These are phyloP conservation scores for Cryphonectria carpinicola DNA, from an alignment of 2,329 filamentous ascomycete species.

Conservation along the genomic window DNA sequence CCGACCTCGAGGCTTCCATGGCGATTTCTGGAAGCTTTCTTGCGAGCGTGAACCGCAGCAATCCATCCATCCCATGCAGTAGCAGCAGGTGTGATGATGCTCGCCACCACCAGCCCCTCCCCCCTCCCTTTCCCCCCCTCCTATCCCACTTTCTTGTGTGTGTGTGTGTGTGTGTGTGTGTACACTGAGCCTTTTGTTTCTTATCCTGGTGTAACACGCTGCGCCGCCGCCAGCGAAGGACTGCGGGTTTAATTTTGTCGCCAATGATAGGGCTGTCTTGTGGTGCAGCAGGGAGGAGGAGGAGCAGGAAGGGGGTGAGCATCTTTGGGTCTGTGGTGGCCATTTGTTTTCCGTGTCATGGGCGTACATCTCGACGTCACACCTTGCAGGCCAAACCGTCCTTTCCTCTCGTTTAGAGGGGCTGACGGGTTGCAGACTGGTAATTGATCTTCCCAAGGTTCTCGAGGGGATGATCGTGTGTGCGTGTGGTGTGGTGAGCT, in stretches of 20 bases:
- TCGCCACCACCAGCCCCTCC: background rate
- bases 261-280: background rate
- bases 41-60: background rate
- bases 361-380: background rate
- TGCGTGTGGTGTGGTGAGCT: background rate
- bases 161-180: background rate
- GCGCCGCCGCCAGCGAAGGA: background rate
- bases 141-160: background rate
- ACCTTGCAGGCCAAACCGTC: background rate
- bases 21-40: background rate
- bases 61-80: background rate
- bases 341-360: background rate
- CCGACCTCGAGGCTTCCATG: constrained; percentile 1
- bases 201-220: background rate
- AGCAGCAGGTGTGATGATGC: background rate
- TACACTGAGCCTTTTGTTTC: background rate
- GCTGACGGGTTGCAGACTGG: background rate
- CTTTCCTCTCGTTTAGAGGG: background rate
- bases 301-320: background rate
- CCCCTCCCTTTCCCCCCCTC: background rate
- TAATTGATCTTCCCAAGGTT: background rate
- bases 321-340: background rate
- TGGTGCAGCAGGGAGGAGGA: background rate
- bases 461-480: background rate
- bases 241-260: background rate